These are phyloP conservation scores for Annona squamosa DNA, from an alignment of 164 flowering plant genomes.

Conservation along the genomic window DNA sequence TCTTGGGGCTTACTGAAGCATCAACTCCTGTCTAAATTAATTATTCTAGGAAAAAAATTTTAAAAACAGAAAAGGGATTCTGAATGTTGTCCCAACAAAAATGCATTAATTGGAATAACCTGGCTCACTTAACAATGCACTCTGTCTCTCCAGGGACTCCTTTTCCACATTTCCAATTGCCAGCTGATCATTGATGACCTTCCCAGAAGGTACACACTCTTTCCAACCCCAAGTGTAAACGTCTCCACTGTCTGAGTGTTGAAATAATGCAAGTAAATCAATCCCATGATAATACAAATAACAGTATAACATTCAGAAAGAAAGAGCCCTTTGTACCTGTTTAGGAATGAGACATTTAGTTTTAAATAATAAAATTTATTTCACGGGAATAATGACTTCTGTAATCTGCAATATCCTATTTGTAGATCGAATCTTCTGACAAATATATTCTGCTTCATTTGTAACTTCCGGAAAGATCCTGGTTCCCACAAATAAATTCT, in stretches of 20 bases:
- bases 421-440: too few species aligned
- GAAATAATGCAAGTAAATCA: not conserved
- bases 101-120: slow-evolving; percentile 32
- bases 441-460: too few species aligned
- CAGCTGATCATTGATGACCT: slow-evolving; percentile 55
- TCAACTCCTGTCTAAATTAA: slow-evolving; percentile 16
- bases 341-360: too few species aligned
- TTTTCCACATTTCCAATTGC: slow-evolving; percentile 29
- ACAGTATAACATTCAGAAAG: not conserved
- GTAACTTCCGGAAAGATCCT: too few species aligned
- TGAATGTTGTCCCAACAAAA: slow-evolving; percentile 1
- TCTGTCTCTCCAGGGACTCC: slow-evolving; percentile 44
- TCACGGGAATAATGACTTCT: too few species aligned
- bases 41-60: too few species aligned
- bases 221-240: slow-evolving; percentile 99
- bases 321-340: not conserved
- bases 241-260: slow-evolving; percentile 50
- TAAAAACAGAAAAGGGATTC: not conserved
- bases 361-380: too few species aligned
- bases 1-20: slow-evolving; percentile 59
- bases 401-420: too few species aligned
- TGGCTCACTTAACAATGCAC: slow-evolving; percentile 50
- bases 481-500: too few species aligned
- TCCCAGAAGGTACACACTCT: slow-evolving; percentile 95
- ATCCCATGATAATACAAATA: not conserved